A percentile compares a stretch with the other conserved stretches of the same genome.
Evolutionary conservation across 441 rosid genomes (phyloP).

Genomic region (Biscutella laevigata): DNA sequence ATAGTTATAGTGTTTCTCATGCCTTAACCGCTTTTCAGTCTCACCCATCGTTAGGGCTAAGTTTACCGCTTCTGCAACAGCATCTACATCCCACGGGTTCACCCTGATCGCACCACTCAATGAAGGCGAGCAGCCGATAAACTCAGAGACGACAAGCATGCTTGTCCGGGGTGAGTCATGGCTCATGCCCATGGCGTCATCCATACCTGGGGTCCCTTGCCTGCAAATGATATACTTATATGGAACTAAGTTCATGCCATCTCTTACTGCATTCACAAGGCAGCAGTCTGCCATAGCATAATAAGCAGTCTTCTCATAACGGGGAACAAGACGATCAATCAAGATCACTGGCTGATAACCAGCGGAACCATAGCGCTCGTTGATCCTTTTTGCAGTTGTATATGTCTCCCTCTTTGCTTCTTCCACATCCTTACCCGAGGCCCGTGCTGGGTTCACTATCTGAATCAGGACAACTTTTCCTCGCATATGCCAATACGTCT

Average conservation of each 20-base stretch:
- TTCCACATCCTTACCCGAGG: constrained; percentile 64
- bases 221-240: constrained; percentile 61
- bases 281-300: constrained; percentile 74
- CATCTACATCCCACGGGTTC: constrained; percentile 69
- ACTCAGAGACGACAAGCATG: constrained; percentile 67
- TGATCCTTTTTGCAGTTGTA: constrained; percentile 49
- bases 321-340: constrained; percentile 54
- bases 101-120: constrained; percentile 76
- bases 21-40: constrained; percentile 51
- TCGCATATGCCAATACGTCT: constrained; percentile 33
- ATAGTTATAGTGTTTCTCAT: constrained; percentile 42
- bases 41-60: constrained; percentile 41
- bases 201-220: constrained; percentile 56
- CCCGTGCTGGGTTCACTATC: constrained; percentile 76
- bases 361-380: constrained; percentile 38
- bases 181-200: constrained; percentile 41
- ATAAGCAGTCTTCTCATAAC: constrained; percentile 62
- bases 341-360: constrained; percentile 70
- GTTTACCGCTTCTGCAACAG: constrained; percentile 53
- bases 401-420: constrained; percentile 58
- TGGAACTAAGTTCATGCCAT: constrained; percentile 79
- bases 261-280: constrained; percentile 67
- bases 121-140: constrained; percentile 76
- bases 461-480: constrained; percentile 71
- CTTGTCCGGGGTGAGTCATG: constrained; percentile 44